Percentiles rank a stretch among this genome's conserved stretches.
Evolutionary conservation across 2,329 filamentous ascomycete genomes (phyloP).

Genomic region (Colletotrichum lindemuthianum): DNA sequence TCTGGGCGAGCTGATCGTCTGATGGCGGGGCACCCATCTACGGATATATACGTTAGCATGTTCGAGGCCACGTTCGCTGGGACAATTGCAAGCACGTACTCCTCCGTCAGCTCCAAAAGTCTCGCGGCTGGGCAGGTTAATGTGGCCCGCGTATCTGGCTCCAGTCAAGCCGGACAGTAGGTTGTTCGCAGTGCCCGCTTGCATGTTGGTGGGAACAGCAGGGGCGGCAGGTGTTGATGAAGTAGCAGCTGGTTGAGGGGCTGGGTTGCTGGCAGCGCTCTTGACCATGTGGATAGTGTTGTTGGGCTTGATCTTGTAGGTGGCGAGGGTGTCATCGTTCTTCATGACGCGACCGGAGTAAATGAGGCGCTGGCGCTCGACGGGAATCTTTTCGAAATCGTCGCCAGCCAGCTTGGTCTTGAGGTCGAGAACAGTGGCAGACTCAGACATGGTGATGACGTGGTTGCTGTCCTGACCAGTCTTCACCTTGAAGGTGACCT

Average conservation of each 20-base stretch:
- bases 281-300: constrained; percentile 98
- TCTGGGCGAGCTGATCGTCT: constrained; percentile 81
- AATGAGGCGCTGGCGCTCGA: constrained; percentile 92
- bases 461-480: constrained; percentile 91
- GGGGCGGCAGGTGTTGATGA: constrained; percentile 60
- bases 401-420: constrained; percentile 86
- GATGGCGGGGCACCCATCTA: constrained; percentile 91
- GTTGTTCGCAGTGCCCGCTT: constrained; percentile 86
- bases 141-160: constrained; percentile 91
- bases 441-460: constrained; percentile 80
- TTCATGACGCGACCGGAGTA: constrained; percentile 98
- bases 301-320: constrained; percentile 94
- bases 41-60: constrained; percentile 38
- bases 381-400: constrained; percentile 87
- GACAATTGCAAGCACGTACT: constrained; percentile 64
- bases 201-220: constrained; percentile 79
- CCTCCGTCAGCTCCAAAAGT: constrained; percentile 95
- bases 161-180: constrained; percentile 91
- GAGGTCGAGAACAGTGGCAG: constrained; percentile 82
- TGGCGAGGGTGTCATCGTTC: constrained; percentile 84
- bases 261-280: constrained; percentile 87
- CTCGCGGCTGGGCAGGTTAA: constrained; percentile 85
- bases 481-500: constrained; percentile 97
- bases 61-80: neutral
- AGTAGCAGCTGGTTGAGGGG: constrained; percentile 53